A percentile compares a stretch with the other conserved stretches of the same genome.
Conservation (phyloP, 2,329 filamentous ascomycete species). For the Colletotrichum gigasporum region DNA sequence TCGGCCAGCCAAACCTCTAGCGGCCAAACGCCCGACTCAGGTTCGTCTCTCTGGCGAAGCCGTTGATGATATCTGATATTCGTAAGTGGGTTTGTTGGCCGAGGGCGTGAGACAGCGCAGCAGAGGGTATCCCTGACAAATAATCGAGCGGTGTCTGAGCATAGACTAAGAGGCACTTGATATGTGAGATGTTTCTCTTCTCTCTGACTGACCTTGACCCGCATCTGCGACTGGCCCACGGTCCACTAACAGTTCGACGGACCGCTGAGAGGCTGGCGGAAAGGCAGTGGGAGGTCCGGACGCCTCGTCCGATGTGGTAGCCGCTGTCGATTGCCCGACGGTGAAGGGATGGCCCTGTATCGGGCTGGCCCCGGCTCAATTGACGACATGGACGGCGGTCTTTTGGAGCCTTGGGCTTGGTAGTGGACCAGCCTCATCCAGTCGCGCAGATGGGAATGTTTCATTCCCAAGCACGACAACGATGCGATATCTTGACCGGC, state of each 20-base stretch:
- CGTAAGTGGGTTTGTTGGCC: constrained; percentile 6
- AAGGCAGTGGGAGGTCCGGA: constrained; percentile 17
- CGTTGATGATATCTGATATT: constrained; percentile 21
- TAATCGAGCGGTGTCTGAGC: constrained; percentile 15
- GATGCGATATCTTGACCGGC: constrained; percentile 24
- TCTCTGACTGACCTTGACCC: neutral
- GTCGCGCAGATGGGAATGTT: constrained; percentile 29
- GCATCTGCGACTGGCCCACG: neutral
- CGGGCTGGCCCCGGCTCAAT: constrained; percentile 6
- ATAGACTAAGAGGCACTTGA: constrained; percentile 16
- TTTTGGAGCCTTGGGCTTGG: neutral
- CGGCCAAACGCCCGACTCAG: neutral
- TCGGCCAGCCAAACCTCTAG: neutral
- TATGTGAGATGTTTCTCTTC: constrained; percentile 14
- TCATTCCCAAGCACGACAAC: constrained; percentile 24
- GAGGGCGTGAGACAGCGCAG: constrained; percentile 9
- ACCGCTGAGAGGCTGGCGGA: neutral
- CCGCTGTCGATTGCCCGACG: constrained; percentile 25
- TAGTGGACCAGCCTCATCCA: constrained; percentile 22
- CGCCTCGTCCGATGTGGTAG: constrained; percentile 15
- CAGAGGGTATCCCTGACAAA: constrained; percentile 20
- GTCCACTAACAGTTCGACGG: no score
- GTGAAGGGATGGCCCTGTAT: constrained; percentile 26
- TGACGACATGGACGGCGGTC: constrained; percentile 4
- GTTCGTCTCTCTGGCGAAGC: neutral